These are phyloP conservation scores for Penicillium cinerascens DNA, from an alignment of 495 filamentous ascomycete species.

Conservation along the genomic window DNA sequence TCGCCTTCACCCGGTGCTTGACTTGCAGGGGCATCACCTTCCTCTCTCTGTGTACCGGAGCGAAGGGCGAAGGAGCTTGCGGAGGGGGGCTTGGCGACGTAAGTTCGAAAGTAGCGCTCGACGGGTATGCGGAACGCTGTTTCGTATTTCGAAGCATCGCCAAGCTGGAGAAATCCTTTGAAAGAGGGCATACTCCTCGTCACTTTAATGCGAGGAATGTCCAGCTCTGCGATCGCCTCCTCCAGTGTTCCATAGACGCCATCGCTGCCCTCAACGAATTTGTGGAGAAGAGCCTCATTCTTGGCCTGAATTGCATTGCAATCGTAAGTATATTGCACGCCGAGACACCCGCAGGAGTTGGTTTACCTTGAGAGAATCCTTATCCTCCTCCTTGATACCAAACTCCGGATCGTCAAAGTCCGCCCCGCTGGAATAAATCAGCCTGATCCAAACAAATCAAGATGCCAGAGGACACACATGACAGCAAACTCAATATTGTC, in stretches of 20 bases:
- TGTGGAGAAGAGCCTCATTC: conserved; percentile 67
- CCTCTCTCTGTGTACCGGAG: conserved; percentile 39
- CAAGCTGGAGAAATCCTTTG: conserved; percentile 76
- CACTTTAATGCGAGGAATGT: conserved; percentile 72
- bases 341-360: neutral
- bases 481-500: conserved; percentile 74
- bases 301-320: conserved; percentile 34
- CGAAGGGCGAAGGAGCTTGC: conserved; percentile 70
- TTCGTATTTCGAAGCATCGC: conserved; percentile 69
- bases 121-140: conserved; percentile 79
- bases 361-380: conserved; percentile 61
- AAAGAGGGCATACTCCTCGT: conserved; percentile 70
- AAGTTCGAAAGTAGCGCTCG: conserved; percentile 83
- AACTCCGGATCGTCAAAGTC: conserved; percentile 94
- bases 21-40: conserved; percentile 45
- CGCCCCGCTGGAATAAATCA: conserved; percentile 64
- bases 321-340: neutral
- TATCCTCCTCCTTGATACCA: conserved; percentile 91
- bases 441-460: neutral
- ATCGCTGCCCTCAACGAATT: conserved; percentile 59
- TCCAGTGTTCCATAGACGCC: conserved; percentile 78
- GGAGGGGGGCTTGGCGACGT: conserved; percentile 65
- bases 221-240: conserved; percentile 73
- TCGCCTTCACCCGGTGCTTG: conserved; percentile 25
- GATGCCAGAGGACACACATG: conserved; percentile 54